Percentiles rank a stretch among this genome's conserved stretches.
Conservation (phyloP, 208 protist genomes). For the Lotmaria passim region DNA sequence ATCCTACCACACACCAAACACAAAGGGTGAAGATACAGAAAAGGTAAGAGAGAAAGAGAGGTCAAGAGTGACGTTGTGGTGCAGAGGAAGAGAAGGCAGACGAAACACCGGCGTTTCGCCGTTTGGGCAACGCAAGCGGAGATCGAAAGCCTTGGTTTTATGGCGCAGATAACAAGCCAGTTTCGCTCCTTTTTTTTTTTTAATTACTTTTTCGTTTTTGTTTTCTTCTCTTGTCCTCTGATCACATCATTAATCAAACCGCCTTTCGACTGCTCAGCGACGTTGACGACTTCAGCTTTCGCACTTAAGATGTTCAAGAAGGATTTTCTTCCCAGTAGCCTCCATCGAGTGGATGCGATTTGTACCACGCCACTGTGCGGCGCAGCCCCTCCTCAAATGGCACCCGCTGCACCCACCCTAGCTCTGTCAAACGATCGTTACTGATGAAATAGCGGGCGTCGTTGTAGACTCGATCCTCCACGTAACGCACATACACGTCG, state of each 20-base stretch:
- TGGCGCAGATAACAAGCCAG: too few species aligned
- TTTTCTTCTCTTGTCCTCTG: too few species aligned
- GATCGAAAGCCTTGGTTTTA: too few species aligned
- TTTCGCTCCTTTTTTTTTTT: too few species aligned
- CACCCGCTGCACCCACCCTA: constrained; percentile 77
- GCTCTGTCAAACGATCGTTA: constrained; percentile 51
- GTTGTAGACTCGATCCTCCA: constrained; percentile 85
- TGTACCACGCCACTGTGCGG: constrained; percentile 68
- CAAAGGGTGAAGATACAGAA: constrained; percentile 19
- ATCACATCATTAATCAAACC: too few species aligned
- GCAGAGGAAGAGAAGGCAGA: too few species aligned
- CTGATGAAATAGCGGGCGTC: constrained; percentile 87
- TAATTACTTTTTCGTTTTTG: too few species aligned
- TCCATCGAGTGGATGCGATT: constrained; percentile 12
- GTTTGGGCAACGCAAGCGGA: too few species aligned
- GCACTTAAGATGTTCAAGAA: background rate
- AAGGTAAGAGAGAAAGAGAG: constrained; percentile 11
- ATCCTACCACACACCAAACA: background rate
- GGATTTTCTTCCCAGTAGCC: constrained; percentile 26
- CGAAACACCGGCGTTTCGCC: too few species aligned
- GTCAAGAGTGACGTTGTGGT: too few species aligned
- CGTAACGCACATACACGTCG: constrained; percentile 38
- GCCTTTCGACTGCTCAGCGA: too few species aligned
- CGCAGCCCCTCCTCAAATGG: constrained; percentile 61
- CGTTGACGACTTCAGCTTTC: background rate